These are phyloP conservation scores for Triticum urartu DNA, from an alignment of 176 grass and related monocot species.

Conservation along the genomic window DNA sequence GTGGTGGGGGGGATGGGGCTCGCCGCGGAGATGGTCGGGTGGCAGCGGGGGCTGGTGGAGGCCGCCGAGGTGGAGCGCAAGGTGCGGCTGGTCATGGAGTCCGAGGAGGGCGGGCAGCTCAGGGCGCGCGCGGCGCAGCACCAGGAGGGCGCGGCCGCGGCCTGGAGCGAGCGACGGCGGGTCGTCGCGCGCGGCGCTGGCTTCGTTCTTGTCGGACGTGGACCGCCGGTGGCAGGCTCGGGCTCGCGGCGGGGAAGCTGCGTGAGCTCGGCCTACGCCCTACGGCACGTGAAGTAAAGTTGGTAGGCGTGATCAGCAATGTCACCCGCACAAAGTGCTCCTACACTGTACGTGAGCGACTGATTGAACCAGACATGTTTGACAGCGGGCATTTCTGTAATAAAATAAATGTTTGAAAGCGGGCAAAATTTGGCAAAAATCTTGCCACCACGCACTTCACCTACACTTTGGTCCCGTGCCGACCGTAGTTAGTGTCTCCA, in stretches of 20 bases:
- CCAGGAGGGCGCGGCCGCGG: background rate
- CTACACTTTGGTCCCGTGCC: too few relatives aligned
- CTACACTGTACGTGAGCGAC: background rate
- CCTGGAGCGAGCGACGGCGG: conserved; percentile 3
- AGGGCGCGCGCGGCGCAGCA: background rate
- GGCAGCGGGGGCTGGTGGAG: background rate
- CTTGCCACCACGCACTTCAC: too few relatives aligned
- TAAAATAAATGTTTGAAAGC: background rate
- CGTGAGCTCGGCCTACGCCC: background rate
- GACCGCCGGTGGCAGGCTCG: background rate
- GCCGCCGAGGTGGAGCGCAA: conserved; percentile 25
- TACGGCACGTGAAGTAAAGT: background rate
- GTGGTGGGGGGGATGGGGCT: conserved; percentile 32
- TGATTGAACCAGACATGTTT: background rate
- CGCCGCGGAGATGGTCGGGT: conserved; percentile 25
- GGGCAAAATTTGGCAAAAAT: too few relatives aligned
- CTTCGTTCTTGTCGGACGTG: background rate
- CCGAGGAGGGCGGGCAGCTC: background rate
- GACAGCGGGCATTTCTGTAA: background rate
- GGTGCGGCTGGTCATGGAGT: conserved; percentile 22
- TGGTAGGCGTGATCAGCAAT: background rate
- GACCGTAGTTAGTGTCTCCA: too few relatives aligned
- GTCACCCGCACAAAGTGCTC: background rate
- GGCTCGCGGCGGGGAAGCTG: background rate
- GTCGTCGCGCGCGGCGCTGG: background rate